Base-by-base conservation (phyloP, 345 rosid genomes). In the Melastoma malabathricum region DNA sequence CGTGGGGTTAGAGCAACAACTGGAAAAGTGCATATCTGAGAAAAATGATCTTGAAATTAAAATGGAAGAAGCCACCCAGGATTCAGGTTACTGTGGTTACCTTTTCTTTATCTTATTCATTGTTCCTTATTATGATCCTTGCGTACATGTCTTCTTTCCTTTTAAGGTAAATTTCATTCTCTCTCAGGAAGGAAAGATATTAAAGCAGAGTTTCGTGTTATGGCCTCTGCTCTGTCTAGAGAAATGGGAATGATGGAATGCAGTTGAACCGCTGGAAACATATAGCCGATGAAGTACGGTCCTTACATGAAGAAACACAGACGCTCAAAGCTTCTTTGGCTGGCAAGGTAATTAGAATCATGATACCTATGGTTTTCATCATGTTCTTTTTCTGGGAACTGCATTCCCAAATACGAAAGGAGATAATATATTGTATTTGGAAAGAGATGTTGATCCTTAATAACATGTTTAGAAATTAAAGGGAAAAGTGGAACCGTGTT, bases 231-330 rank as follows among this genome's bases (percentile, higher is more conserved):
- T 46, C 72, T 87, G 68, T 87, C 93, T 4, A 92, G 80, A 66
- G 98, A 87, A 75, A 75, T 92, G 89, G 80, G 74, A 55, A 82
- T 82, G 86, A 92, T 92, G 96, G 93, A 87, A 63, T 73, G 43
- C 98, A 87, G 69, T 59, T 92, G 76, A 87, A 79, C 27, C 79
- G 84, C 48, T 87, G 98, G 96, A 87, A 84, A 79, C 79, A 74
- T 62, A 77, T 75, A 51, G 93, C 98, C 17, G 71, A 79, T 47
- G 95, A 92, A 71, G 84, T 87, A 31, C 62, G 70, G 57, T 72
- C 83, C 48, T 66, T 82, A 70, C 89, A 67, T 63, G 78, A 80
- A 66, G 69, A 87, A 81, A 74, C 85, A 47, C 67, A 69, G 47
- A 63, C 78, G 43, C 72, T 84, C 52, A 77, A 68, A 70, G 65